Base-by-base conservation (phyloP, 805 yeast genomes). In the Blastobotrys robertii region DNA sequence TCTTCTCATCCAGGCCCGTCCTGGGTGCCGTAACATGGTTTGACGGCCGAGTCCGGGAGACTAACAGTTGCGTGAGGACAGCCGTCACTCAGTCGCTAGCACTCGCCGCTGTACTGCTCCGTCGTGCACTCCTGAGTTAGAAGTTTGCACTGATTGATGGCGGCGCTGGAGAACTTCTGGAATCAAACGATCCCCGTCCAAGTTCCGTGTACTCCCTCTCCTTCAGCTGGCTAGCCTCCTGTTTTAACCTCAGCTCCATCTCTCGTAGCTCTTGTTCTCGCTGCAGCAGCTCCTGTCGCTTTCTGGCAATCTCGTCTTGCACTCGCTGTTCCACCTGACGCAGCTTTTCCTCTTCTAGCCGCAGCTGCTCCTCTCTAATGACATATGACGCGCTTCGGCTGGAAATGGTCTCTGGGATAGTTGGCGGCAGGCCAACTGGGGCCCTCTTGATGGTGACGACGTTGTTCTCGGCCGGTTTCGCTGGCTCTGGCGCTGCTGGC, bases 301-400 rank as follows among this genome's bases (percentile, higher is more conserved):
- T 84, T 60, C 73, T 71, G 58, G 82, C 69, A 59, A 87, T 70
- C 62, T 86, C 95, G 58, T 81, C 84, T 65, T 87, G 95, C 19
- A 87, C 94, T 54, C 92, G 72, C 63, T 81, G 86, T 65, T 87
- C 96, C 60, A 84, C 84, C 36, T 84, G 83, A 56, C 73, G 79
- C 57, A 87, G 72, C 65, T 94, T 76, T 64, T 84, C 95, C 65
- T 87, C 96, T 64, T 87, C 96, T 42, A 81, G 68, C 55, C 84
- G 79, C 55, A 86, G 83, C 65, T 85, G 94, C 64, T 85, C 95
- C 62, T 87, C 97, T 63, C 90, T 84, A 33, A 77, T 76, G 41
- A 73, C 52, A 48, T 73, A 74, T 3, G 75, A 69, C 44, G 65
- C 71, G 37, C 63, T 60, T 44, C 58, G 58, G 25, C 44, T 38